These are phyloP conservation scores for Gautieria morchelliformis DNA, from an alignment of 768 basidiomycete genomes.

Conservation along the genomic window DNA sequence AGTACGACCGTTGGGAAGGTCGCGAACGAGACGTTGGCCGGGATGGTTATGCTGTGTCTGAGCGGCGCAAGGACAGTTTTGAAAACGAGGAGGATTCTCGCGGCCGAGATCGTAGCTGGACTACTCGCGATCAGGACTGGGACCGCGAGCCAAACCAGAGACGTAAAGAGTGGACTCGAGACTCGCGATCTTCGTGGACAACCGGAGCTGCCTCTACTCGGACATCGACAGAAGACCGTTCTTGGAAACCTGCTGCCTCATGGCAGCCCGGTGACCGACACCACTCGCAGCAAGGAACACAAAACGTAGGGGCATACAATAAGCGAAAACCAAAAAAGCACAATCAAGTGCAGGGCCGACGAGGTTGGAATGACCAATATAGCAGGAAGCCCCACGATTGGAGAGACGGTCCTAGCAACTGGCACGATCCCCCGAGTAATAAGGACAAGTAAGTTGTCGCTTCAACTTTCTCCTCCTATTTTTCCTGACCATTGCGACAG, in stretches of 20 bases:
- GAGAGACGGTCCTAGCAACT: constrained; percentile 6
- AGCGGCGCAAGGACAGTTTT: not conserved
- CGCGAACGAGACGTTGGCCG: not conserved
- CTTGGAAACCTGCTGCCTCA: constrained; percentile 65
- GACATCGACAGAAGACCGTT: constrained; percentile 34
- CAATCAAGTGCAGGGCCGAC: constrained; percentile 26
- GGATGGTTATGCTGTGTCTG: not conserved
- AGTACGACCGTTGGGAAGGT: not conserved
- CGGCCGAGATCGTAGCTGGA: constrained; percentile 1
- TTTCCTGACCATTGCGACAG: constrained; percentile 30
- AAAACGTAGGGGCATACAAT: constrained; percentile 31
- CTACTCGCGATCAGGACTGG: not conserved
- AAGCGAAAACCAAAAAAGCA: constrained; percentile 26
- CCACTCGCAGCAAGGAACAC: constrained; percentile 25
- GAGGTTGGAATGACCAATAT: constrained; percentile 49
- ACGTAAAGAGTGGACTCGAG: not conserved
- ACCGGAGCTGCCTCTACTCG: not conserved
- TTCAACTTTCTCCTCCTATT: constrained; percentile 4
- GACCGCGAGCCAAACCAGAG: not conserved
- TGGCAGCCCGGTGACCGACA: constrained; percentile 40
- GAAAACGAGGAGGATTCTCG: constrained; percentile 2
- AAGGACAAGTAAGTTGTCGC: constrained; percentile 47
- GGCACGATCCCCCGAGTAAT: not conserved
- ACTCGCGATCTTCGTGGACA: not conserved
- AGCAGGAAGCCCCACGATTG: constrained; percentile 29